Evolutionary conservation across 1,284 basidiomycete genomes (phyloP), one percentile per base, ranked within the genome.

Genomic region (Leccinum fallax): DNA sequence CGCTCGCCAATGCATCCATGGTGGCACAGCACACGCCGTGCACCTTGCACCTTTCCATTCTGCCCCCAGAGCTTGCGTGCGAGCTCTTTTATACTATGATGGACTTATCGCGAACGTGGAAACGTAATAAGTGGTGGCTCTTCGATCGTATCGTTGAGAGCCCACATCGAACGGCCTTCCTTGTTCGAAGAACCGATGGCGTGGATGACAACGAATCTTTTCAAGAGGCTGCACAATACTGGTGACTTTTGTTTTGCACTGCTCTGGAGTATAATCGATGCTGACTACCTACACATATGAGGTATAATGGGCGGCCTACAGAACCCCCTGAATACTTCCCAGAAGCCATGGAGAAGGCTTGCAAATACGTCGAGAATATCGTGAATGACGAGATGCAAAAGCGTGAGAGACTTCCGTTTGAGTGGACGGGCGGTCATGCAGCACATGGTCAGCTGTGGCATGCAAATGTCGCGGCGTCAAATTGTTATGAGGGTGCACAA

Each of bases 381-480:
- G 94, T 97, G 21, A 94, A 95, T 67, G 80, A 81, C 11, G 86
- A 93, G 67, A 80, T 97, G 69, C 79, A 73, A 55, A 85, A 82
- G 64, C 80, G 90, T 56, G 71, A 77, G 57, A 84, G 88, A 10
- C 90, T 86, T 72, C 82, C 85, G 2, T 77, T 90, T 3, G 95
- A 97, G 76, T 97, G 90, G 85, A 82, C 75, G 16, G 80, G 77
- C 4, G 71, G 69, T 58, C 48, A 28, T 49, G 68, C 67, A 24
- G 58, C 69, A 13, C 75, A 77, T 28, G 70, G 62, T 9, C 72
- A 82, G 48, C 71, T 79, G 13, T 98, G 95, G 95, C 80, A 84
- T 54, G 94, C 95, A 0, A 97, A 95, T 69, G 92, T 96, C 26
- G 94, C 94, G 4, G 95, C 93, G 0, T 87, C 93, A 4, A 98